These are phyloP conservation scores for Geotrichum klebahnii DNA, from an alignment of 1,139 yeast species.

Conservation along the genomic window DNA sequence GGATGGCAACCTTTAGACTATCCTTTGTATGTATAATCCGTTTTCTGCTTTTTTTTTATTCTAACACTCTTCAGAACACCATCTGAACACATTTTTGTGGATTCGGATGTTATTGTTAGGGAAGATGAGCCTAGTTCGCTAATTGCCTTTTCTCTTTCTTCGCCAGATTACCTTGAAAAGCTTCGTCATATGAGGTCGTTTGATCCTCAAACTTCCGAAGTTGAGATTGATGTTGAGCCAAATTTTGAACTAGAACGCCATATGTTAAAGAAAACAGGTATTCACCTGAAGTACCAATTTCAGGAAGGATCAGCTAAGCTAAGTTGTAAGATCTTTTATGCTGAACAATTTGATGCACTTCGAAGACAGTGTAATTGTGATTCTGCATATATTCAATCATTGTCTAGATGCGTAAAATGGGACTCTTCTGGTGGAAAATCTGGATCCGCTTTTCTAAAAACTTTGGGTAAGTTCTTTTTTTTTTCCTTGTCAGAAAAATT, in stretches of 20 bases:
- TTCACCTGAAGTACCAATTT: slow-evolving; percentile 74
- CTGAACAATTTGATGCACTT: slow-evolving; percentile 95
- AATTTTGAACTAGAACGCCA: slow-evolving; percentile 50
- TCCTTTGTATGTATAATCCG: slow-evolving; percentile 47
- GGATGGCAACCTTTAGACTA: slow-evolving; percentile 90
- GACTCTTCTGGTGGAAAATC: slow-evolving; percentile 95
- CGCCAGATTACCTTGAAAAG: slow-evolving; percentile 73
- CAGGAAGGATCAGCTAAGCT: slow-evolving; percentile 74
- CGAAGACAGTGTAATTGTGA: slow-evolving; percentile 77
- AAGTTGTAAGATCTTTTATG: slow-evolving; percentile 90
- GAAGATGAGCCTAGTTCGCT: slow-evolving; percentile 96
- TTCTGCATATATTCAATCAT: slow-evolving; percentile 75
- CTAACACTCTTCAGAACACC: slow-evolving; percentile 22
- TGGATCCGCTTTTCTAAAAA: slow-evolving; percentile 89
- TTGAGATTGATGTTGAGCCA: slow-evolving; percentile 19
- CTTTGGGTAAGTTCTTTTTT: slow-evolving; percentile 36
- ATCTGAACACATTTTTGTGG: slow-evolving; percentile 88
- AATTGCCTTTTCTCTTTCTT: slow-evolving; percentile 85
- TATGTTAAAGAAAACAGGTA: slow-evolving; percentile 78
- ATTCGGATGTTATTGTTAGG: slow-evolving; percentile 86
- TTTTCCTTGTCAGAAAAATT: neutral
- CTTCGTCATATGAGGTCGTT: slow-evolving; percentile 44
- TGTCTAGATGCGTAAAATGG: slow-evolving; percentile 92
- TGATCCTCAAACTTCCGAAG: slow-evolving; percentile 25
- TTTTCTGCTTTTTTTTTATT: neutral